Evolutionary conservation across 83 land plant species (phyloP).

Genomic region (Thuja plicata): DNA sequence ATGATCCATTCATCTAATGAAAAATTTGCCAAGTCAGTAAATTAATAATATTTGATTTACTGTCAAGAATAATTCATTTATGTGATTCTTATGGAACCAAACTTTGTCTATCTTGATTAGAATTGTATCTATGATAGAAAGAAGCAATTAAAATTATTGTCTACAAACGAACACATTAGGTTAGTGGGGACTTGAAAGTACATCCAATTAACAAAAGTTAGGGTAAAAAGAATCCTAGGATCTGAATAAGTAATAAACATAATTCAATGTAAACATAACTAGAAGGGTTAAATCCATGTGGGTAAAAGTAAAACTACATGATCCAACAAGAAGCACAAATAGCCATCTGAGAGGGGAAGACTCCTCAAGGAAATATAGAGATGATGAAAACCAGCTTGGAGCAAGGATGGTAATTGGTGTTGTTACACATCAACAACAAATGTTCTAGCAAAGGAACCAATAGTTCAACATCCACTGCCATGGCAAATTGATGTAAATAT

Average conservation of each 20-base stretch:
- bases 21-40: neutral
- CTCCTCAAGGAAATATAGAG: neutral
- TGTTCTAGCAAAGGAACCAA: no score
- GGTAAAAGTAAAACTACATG: neutral
- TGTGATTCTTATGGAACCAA: no score
- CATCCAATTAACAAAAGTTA: neutral
- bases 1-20: neutral
- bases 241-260: neutral
- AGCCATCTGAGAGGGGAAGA: neutral
- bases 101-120: no score
- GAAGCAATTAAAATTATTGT: neutral
- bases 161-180: neutral
- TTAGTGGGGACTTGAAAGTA: no score
- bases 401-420: neutral
- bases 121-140: neutral
- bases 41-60: neutral
- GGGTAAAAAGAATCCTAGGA: neutral
- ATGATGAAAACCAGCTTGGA: neutral
- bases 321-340: neutral
- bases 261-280: no score
- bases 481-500: no score
- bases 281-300: neutral
- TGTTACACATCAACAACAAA: no score
- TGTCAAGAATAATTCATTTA: no score
- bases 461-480: no score